A percentile compares a stretch with the other conserved stretches of the same genome.
Conservation (phyloP, 1,284 basidiomycete genomes). For the Trichosporon coremiiforme region DNA sequence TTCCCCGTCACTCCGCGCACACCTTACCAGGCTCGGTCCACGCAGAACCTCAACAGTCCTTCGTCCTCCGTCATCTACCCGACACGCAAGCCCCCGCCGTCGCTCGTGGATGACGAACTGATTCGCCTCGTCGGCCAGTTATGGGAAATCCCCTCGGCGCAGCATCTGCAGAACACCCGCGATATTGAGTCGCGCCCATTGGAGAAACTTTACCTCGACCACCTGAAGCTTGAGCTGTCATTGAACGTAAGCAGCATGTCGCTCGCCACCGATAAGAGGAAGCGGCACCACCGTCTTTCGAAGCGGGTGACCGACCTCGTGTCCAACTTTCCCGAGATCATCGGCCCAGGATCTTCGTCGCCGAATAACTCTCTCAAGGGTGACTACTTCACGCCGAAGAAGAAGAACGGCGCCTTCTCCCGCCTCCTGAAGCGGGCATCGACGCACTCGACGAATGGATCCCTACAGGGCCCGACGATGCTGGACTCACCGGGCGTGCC, state of each 20-base stretch:
- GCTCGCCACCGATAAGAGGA: constrained; percentile 8
- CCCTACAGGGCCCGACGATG: not conserved
- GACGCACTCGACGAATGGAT: not conserved
- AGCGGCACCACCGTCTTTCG: constrained; percentile 14
- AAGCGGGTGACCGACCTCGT: constrained; percentile 12
- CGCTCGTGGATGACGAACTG: constrained; percentile 27
- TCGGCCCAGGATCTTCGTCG: not conserved
- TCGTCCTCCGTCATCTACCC: not conserved
- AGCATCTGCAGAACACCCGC: constrained; percentile 43
- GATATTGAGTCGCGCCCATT: constrained; percentile 38
- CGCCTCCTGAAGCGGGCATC: not conserved
- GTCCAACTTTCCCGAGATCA: constrained; percentile 15
- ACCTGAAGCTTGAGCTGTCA: constrained; percentile 44
- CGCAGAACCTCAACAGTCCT: not conserved
- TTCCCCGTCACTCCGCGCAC: constrained; percentile 5
- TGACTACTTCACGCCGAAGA: constrained; percentile 14
- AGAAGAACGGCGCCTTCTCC: constrained; percentile 16
- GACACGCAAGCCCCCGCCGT: not conserved
- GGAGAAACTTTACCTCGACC: constrained; percentile 51
- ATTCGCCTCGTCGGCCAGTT: constrained; percentile 44
- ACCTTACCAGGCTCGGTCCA: not conserved
- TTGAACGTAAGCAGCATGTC: constrained; percentile 12
- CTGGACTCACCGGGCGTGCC: not conserved
- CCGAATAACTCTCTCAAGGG: constrained; percentile 1
- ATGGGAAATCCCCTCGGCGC: constrained; percentile 43